Evolutionary conservation across 2,329 filamentous ascomycete genomes (phyloP), one percentile per base, ranked within the genome.

Genomic region (Pseudopyricularia javanii): DNA sequence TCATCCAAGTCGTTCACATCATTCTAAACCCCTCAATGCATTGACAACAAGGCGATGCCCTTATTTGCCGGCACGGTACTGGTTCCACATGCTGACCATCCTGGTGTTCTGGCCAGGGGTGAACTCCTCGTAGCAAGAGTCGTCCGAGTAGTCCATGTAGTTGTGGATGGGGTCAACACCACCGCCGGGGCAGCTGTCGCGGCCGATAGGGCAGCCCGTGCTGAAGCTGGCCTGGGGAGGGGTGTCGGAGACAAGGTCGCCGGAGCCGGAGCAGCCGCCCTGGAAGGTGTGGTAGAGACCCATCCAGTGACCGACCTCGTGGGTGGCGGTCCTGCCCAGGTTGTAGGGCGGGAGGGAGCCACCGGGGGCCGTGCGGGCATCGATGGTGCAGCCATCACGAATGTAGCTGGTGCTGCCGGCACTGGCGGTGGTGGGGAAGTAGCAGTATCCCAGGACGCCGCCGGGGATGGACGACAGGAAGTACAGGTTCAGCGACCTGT

Each of bases 301-400:
- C 51, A 75, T 61, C 72, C 72, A 75, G 64, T 75, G 73, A 15
- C 73, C 73, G 45, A 70, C 62, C 62, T 75, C 73, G 63, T 74
- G 72, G 34, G 45, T 47, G 3, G 43, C 37, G 14, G 50, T 47
- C n/a, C 28, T 61, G 59, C 12, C 28, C 32, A 22, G 20, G 32
- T 50, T 50, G 3, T 24, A 15, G 26, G 22, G 30, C 26, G 60
- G 56, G 14, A 51, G 8, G 24, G 56, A 54, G 32, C 62, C 63
- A 24, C 64, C 64, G n/a, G 37, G 37, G n/a, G 32, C 15, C 8
- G 45, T n/a, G 24, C 50, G 20, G 28, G 40, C 15, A 4, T 52
- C 37, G 26, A 52, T 52, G 20, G 35, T 43, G 24, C 32, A 20
- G 35, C 50, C 50, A 40, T 52, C 50, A 17, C 20, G 12, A 43